Conservation (phyloP, 2,329 filamentous ascomycete species). For the Calonectria hongkongensis region DNA sequence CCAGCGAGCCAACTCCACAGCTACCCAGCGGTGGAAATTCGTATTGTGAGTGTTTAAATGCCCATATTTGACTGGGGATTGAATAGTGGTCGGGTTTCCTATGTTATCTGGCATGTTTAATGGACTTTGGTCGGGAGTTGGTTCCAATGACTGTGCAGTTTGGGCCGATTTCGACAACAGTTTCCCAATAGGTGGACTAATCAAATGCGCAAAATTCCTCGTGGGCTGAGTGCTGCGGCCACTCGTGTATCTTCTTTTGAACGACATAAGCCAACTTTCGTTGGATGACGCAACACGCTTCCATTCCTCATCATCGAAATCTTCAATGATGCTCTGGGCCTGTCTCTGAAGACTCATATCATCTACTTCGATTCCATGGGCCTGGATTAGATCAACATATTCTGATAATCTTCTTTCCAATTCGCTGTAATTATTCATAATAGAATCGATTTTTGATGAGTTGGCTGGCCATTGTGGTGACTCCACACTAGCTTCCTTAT, state of each 20-base stretch:
- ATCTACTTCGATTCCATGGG: constrained; percentile 34
- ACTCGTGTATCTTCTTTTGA: constrained; percentile 23
- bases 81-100: background rate
- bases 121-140: background rate
- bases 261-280: constrained; percentile 17
- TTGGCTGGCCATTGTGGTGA: background rate
- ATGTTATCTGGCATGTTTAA: background rate
- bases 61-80: constrained; percentile 11
- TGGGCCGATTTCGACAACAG: background rate
- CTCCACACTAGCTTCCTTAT: background rate
- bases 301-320: constrained; percentile 25
- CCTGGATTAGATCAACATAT: constrained; percentile 26
- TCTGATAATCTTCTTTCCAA: constrained; percentile 29
- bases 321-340: constrained; percentile 7
- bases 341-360: constrained; percentile 18
- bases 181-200: background rate
- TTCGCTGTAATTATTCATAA: constrained; percentile 31
- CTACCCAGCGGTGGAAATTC: constrained; percentile 38
- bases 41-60: constrained; percentile 8
- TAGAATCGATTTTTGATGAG: constrained; percentile 35
- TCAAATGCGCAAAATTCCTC: constrained; percentile 7
- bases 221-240: background rate
- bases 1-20: constrained; percentile 38
- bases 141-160: background rate
- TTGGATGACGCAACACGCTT: constrained; percentile 27